phyloP scores from a whole-genome alignment of 2,329 filamentous ascomycete species.

The Pseudogymnoascus verrucosus region DNA sequence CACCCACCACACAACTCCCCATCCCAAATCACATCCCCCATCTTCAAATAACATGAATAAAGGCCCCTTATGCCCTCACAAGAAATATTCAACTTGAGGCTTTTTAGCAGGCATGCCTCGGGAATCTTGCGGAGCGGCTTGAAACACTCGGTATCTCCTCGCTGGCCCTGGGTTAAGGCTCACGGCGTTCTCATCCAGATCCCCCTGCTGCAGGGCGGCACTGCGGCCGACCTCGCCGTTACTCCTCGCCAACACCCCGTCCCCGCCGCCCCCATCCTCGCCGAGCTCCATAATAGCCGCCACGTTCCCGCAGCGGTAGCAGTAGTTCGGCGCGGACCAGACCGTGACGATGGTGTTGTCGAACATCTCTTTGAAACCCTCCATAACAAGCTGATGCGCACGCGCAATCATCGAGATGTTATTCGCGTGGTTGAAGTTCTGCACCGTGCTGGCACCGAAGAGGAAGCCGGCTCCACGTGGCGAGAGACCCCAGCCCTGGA shows the following conservation, averaged over 20 bases:
- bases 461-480: constrained; percentile 92
- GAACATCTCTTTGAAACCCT: constrained; percentile 99
- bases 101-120: constrained; percentile 99
- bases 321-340: constrained; percentile 98
- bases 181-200: constrained; percentile 44
- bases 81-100: constrained; percentile 92
- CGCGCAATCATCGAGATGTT: constrained; percentile 86
- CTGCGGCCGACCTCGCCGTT: constrained; percentile 45
- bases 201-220: constrained; percentile 32
- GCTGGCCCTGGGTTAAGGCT: constrained; percentile 63
- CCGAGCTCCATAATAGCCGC: constrained; percentile 88
- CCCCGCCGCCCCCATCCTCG: constrained; percentile 69
- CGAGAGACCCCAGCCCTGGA: constrained; percentile 92
- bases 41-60: neutral
- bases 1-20: neutral
- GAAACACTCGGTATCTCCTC: constrained; percentile 86
- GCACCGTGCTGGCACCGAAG: constrained; percentile 92
- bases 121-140: constrained; percentile 91
- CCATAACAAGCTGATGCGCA: constrained; percentile 97
- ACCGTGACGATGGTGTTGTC: constrained; percentile 92
- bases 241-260: constrained; percentile 33
- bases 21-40: neutral
- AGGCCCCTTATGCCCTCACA: constrained; percentile 36
- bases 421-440: constrained; percentile 90
- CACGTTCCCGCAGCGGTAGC: constrained; percentile 92